phyloP scores from a whole-genome alignment of 2,329 filamentous ascomycete species.

The Botrytis porri region DNA sequence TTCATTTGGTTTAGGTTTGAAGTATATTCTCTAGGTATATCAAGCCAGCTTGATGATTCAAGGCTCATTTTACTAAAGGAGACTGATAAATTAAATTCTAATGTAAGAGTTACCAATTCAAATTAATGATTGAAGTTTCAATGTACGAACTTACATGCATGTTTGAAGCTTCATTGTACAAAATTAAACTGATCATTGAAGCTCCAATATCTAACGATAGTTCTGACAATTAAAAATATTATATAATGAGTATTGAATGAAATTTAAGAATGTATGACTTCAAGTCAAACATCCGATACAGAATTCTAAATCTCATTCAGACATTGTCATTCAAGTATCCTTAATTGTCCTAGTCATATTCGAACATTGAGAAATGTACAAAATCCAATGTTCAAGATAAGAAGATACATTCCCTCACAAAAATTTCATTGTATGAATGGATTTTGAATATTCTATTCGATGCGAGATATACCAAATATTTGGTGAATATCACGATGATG shows the following conservation, averaged over 20 bases:
- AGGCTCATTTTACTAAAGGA: too few relatives aligned
- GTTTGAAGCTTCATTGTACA: not conserved
- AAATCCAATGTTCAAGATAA: not conserved
- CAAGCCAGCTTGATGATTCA: too few relatives aligned
- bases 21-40: fast-evolving
- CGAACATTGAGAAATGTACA: not conserved
- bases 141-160: not conserved
- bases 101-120: not conserved
- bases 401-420: too few relatives aligned
- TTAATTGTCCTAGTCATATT: not conserved
- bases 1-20: too few relatives aligned
- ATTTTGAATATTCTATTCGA: not conserved
- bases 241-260: not conserved
- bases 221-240: not conserved
- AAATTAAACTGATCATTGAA: not conserved
- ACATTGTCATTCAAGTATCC: not conserved
- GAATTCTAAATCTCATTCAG: too few relatives aligned
- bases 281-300: not conserved
- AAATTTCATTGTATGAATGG: not conserved
- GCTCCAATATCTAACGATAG: not conserved
- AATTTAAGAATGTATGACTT: not conserved
- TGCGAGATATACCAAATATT: not conserved
- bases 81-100: not conserved
- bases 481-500: not conserved
- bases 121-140: not conserved